Base-by-base conservation (phyloP, 2,329 filamentous ascomycete species). In the Pyricularia grisea region DNA sequence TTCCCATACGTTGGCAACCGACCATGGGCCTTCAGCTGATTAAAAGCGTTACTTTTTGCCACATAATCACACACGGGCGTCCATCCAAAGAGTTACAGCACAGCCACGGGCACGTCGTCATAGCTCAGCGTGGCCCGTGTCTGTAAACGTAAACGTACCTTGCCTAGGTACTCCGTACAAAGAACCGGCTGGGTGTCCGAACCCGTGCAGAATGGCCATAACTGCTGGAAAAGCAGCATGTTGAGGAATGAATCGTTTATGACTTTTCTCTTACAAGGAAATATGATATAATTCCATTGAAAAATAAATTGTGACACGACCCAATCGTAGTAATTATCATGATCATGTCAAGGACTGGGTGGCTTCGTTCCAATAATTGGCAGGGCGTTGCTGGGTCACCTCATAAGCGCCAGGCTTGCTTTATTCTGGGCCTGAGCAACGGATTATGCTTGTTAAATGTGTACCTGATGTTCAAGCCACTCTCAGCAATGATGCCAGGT, bases 361-460 rank as follows among this genome's bases (percentile, higher is more conserved):
- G 58, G 58, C 58, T 61, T 25, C 23, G 42, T 55, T 55, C 25
- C n/a, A 61, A 27, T 61, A 27, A 61, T 61, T 61, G 58, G 58
- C n/a, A 61, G 11, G 58, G 63, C n/a, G 63, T 65, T 65, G 63
- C 63, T 65, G 63, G 63, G 63, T 25, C 28, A 65, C 28, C 63
- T 61, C 12, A 27, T 14, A 61, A 61, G 58, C 58, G 58, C 58
- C 58, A 61, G 58, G 42, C 23, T 61, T 27, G n/a, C 58, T 27
- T 27, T 61, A 2, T 61, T 61, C 20, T 61, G 58, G 42, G 58
- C 58, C 58, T 61, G n/a, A 61, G 58, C 58, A 27, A 61, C 58
- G 58, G 58, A 10, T 36, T 61, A 25, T 25, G 25, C 58, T 55
- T n/a, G 42, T 20, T 55, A 55, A 55, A 55, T 55, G 20, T 25